Percentiles rank a stretch among this genome's conserved stretches.
Conservation (phyloP, 306 rosid species). For the Canavalia gladiata region DNA sequence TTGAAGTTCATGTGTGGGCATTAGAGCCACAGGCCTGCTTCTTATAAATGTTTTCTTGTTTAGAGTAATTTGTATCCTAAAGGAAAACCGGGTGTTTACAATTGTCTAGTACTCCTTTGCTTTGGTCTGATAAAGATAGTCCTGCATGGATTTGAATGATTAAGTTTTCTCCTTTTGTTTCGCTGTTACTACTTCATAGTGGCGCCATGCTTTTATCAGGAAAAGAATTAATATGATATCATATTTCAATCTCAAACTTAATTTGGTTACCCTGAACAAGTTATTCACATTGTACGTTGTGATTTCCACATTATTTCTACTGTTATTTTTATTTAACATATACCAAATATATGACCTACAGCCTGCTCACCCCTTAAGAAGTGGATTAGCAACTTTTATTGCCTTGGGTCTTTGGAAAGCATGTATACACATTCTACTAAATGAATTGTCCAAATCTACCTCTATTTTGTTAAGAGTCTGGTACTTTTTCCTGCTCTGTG, state of each 20-base stretch:
- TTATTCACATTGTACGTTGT: background rate
- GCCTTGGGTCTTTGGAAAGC: background rate
- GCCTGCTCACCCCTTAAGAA: background rate
- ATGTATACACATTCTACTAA: background rate
- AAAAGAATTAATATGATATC: background rate
- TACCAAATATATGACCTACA: background rate
- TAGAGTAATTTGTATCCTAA: background rate
- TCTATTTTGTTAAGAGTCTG: slow-evolving; percentile 8
- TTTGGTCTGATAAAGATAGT: slow-evolving; percentile 15
- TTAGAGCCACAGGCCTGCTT: slow-evolving; percentile 55
- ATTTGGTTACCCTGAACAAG: background rate
- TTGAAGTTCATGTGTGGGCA: background rate
- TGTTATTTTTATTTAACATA: background rate
- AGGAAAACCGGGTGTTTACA: background rate
- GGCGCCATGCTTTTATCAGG: background rate
- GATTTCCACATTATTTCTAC: background rate
- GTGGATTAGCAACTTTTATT: background rate
- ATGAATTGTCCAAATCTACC: background rate
- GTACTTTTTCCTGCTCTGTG: slow-evolving; percentile 57
- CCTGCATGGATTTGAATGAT: background rate
- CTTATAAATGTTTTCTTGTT: background rate
- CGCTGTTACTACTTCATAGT: background rate
- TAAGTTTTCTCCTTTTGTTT: slow-evolving; percentile 4
- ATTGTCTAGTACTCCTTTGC: slow-evolving; percentile 1
- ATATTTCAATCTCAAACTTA: slow-evolving; percentile 9